Percentiles rank a stretch among this genome's conserved stretches.
Conservation (phyloP, 345 rosid species). For the Populus nigra region DNA sequence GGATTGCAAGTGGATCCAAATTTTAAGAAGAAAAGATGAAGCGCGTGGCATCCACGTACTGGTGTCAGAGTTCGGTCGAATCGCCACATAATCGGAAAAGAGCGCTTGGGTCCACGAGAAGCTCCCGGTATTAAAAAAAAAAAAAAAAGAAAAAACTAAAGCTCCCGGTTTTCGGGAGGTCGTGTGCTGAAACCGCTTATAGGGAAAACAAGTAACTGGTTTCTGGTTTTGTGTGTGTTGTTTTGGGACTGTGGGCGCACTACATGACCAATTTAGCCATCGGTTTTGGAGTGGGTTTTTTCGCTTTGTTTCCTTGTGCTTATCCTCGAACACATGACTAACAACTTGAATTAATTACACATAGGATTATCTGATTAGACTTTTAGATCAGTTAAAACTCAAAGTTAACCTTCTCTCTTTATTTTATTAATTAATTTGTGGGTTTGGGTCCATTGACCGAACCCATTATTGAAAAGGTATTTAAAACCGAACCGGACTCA, state of each 20-base stretch:
- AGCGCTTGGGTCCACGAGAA: slow-evolving; percentile 18
- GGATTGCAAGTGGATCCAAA: slow-evolving; percentile 53
- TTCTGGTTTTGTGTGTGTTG: slow-evolving; percentile 31
- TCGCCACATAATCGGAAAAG: slow-evolving; percentile 59
- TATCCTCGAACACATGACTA: slow-evolving; percentile 16
- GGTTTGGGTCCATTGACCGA: neutral
- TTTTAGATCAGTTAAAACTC: neutral
- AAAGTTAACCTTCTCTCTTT: neutral
- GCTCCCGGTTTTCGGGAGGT: slow-evolving; percentile 76
- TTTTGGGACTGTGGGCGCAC: slow-evolving; percentile 47
- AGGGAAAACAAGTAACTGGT: slow-evolving; percentile 38
- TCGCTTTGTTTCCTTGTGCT: slow-evolving; percentile 16
- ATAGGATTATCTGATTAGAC: neutral
- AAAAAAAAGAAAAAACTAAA: neutral
- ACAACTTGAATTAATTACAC: neutral
- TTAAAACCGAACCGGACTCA: too few species aligned
- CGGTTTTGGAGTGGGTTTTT: slow-evolving; percentile 29
- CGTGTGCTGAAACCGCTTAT: slow-evolving; percentile 35
- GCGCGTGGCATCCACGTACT: slow-evolving; percentile 63
- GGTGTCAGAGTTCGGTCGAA: slow-evolving; percentile 77
- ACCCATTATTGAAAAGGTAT: too few species aligned
- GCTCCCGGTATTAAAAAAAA: slow-evolving; percentile 18
- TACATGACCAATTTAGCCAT: slow-evolving; percentile 26
- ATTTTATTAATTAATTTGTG: too few species aligned
- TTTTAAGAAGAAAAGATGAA: slow-evolving; percentile 4